phyloP scores from a whole-genome alignment of 345 rosid species.

The Schrenkiella parvula region DNA sequence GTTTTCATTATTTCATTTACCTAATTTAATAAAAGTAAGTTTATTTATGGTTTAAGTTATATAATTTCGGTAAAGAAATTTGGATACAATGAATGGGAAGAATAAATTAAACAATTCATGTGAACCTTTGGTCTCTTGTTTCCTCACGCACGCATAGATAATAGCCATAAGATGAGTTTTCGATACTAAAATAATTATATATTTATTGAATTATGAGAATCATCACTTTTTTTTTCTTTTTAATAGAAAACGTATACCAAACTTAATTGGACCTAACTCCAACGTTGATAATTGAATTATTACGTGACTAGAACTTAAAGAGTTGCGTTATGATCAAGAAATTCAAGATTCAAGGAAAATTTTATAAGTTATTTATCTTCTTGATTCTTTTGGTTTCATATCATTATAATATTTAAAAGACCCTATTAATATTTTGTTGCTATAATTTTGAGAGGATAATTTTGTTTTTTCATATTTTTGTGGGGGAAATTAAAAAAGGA shows the following conservation, averaged over 20 bases:
- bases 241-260: conserved; percentile 24
- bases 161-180: conserved; percentile 10
- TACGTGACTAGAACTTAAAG: conserved; percentile 16
- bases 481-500: conserved; percentile 42
- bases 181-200: not conserved
- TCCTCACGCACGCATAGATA: conserved; percentile 11
- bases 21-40: too few species aligned
- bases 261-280: conserved; percentile 33
- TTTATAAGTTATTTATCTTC: not conserved
- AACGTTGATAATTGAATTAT: conserved; percentile 27
- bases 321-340: conserved; percentile 21
- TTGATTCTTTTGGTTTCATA: not conserved
- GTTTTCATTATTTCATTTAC: too few species aligned
- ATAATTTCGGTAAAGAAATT: not conserved
- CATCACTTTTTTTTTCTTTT: not conserved
- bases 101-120: not conserved
- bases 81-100: not conserved
- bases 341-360: conserved; percentile 11
- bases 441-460: not conserved
- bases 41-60: not conserved
- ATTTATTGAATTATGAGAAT: not conserved
- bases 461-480: not conserved
- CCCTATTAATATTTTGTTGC: too few species aligned
- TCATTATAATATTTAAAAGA: not conserved
- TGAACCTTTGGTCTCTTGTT: not conserved